A percentile compares a stretch with the other conserved stretches of the same genome.
These are phyloP conservation scores for Meripilus lineatus DNA, from an alignment of 1,284 basidiomycete genomes.

Conservation along the genomic window DNA sequence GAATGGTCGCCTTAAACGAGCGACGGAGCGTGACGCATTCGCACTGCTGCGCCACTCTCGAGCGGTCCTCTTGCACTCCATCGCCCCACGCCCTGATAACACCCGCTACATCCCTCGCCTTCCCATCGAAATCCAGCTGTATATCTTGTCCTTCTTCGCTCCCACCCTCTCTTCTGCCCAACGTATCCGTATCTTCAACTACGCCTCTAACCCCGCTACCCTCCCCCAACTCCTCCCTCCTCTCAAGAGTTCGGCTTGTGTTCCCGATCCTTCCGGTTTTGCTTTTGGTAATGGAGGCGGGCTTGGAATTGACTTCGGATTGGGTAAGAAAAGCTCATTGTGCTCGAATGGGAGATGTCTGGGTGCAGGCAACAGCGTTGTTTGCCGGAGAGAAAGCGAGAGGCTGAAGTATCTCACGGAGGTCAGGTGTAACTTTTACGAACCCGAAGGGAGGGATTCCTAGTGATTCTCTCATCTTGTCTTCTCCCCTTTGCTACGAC, in stretches of 20 bases:
- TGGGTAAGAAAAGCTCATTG: conserved; percentile 8
- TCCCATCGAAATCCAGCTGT: conserved; percentile 55
- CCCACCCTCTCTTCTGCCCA: conserved; percentile 55
- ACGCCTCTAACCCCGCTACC: conserved; percentile 47
- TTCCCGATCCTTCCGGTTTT: conserved; percentile 31
- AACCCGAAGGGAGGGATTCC: conserved; percentile 22
- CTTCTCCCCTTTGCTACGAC: too few relatives aligned
- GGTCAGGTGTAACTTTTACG: conserved; percentile 45
- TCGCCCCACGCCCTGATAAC: conserved; percentile 5
- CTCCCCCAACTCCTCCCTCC: conserved; percentile 45
- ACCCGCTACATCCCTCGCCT: conserved; percentile 32
- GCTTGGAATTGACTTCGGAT: conserved; percentile 15
- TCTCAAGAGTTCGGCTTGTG: conserved; percentile 21
- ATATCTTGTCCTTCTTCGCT: conserved; percentile 53
- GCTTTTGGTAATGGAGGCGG: conserved; percentile 15
- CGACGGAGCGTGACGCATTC: conserved; percentile 46
- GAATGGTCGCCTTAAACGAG: conserved; percentile 43
- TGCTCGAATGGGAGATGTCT: conserved; percentile 32
- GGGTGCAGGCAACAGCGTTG: conserved; percentile 30
- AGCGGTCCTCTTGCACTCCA: conserved; percentile 36
- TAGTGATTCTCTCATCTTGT: too few relatives aligned
- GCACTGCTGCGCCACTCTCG: conserved; percentile 48
- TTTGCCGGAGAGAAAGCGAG: conserved; percentile 38
- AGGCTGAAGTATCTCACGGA: conserved; percentile 38
- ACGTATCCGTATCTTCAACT: conserved; percentile 48